These are phyloP conservation scores for Silene vulgaris DNA, from an alignment of 179 eudicot genomes.

Conservation along the genomic window DNA sequence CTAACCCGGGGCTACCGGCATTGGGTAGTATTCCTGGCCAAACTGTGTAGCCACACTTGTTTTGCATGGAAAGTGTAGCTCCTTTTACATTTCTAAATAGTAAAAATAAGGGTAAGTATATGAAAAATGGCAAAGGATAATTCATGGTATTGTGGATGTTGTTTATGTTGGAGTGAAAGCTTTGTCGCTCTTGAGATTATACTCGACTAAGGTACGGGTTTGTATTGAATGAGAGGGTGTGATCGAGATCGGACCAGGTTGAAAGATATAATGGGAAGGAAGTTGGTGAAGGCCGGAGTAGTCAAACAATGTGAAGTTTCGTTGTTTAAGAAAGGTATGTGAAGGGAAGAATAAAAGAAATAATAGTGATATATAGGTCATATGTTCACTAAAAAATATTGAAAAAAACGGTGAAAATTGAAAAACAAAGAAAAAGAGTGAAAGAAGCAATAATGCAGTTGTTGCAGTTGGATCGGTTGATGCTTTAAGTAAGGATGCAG, in stretches of 20 bases:
- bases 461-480: conserved; percentile 12
- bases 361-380: neutral
- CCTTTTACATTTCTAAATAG: conserved; percentile 5
- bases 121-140: neutral
- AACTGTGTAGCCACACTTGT: conserved; percentile 36
- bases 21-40: conserved; percentile 39
- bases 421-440: neutral
- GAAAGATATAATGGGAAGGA: neutral
- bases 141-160: neutral
- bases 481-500: conserved; percentile 23
- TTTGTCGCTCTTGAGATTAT: neutral
- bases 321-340: neutral
- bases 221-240: neutral
- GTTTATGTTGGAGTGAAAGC: neutral
- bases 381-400: neutral
- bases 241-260: neutral
- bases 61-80: conserved; percentile 27
- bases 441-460: conserved; percentile 19
- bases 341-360: no score
- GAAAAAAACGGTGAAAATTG: neutral
- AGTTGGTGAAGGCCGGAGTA: neutral
- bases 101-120: conserved; percentile 13
- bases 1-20: conserved; percentile 28
- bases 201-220: neutral
- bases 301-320: neutral